Conservation (phyloP, 805 yeast genomes). For the Starmerella stellata region DNA sequence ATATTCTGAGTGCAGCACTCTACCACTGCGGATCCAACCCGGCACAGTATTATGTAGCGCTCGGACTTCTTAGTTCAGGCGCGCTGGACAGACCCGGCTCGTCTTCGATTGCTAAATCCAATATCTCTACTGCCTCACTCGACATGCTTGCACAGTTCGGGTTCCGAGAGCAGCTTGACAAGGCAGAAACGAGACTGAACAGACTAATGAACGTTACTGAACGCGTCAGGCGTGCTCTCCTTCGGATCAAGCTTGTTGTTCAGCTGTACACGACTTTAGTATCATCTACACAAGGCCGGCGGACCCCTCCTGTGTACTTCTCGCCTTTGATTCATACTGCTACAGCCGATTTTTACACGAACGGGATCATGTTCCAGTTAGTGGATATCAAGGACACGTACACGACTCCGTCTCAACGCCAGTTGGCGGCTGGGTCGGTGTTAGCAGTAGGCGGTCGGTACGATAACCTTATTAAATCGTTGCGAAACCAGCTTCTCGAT, state of each 20-base stretch:
- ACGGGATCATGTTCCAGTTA: constrained; percentile 79
- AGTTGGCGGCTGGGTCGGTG: constrained; percentile 23
- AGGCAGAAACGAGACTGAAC: constrained; percentile 42
- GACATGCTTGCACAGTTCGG: constrained; percentile 70
- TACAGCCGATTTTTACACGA: constrained; percentile 41
- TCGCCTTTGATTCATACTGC: constrained; percentile 79
- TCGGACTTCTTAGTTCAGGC: constrained; percentile 57
- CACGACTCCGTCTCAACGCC: neutral
- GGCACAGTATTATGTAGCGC: constrained; percentile 52
- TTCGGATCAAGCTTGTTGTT: constrained; percentile 43
- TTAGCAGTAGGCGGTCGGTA: constrained; percentile 92
- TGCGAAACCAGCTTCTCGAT: constrained; percentile 38
- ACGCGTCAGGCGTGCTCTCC: constrained; percentile 43
- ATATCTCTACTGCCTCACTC: constrained; percentile 61
- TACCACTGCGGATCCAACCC: constrained; percentile 68
- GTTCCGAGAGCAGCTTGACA: constrained; percentile 48
- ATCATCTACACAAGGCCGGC: constrained; percentile 37
- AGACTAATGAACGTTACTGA: constrained; percentile 64
- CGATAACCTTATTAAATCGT: constrained; percentile 48
- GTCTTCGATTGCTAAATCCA: constrained; percentile 42
- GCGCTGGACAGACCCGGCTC: constrained; percentile 38
- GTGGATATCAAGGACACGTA: constrained; percentile 30
- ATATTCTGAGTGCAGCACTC: constrained; percentile 53
- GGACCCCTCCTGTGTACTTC: constrained; percentile 26
- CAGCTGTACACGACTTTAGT: constrained; percentile 23